Base-by-base conservation (phyloP, 2,329 filamentous ascomycete genomes). In the Talaromyces sp. region DNA sequence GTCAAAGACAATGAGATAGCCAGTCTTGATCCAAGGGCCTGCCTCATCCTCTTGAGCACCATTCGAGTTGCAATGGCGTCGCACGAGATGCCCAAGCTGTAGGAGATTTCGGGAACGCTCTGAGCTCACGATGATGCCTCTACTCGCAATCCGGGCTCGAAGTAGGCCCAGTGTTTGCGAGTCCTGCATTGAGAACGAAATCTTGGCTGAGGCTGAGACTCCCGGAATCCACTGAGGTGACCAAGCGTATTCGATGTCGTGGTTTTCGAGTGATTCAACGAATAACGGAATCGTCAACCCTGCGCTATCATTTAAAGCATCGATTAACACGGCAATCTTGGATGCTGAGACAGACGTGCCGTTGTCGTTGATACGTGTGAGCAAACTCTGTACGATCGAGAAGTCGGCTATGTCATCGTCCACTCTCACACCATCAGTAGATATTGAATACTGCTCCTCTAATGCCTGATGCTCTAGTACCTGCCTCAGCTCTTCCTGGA, bases 1-100 rank as follows among this genome's bases (percentile, higher is more conserved):
- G 63, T 78, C 74, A 71, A 72, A 76, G 31, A 69, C 69, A 56
- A 77, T 68, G 25, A 77, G 71, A 61, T 78, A 72, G 5, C 74
- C 75, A 1, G 75, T 74, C 40, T 68, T 63, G 46, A 67, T 65
- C 72, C 74, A 77, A n/a, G 62, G 57, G 57, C 25, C 16, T 37
- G 54, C 5, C 40, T 60, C 7, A 28, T 57, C 12, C 18, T 57
- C 14, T 18, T 40, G 54, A 25, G 25, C 8, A 18, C 5, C 12
- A 5, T 31, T 7, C 7, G 56, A 25, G n/a, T 7, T 5, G 14
- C 39, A 31, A 5, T 56, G 16, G 39, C 69, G 69, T 65, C 66
- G 66, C n/a, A 69, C 68, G 31, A 78, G 63, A 62, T 68, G 72
- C 2, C 76, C 76, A 25, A 77, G 69, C 64, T 77, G 75, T 65